Conservation (phyloP, 2,329 filamentous ascomycete genomes). For the Stemphylium beticola region DNA sequence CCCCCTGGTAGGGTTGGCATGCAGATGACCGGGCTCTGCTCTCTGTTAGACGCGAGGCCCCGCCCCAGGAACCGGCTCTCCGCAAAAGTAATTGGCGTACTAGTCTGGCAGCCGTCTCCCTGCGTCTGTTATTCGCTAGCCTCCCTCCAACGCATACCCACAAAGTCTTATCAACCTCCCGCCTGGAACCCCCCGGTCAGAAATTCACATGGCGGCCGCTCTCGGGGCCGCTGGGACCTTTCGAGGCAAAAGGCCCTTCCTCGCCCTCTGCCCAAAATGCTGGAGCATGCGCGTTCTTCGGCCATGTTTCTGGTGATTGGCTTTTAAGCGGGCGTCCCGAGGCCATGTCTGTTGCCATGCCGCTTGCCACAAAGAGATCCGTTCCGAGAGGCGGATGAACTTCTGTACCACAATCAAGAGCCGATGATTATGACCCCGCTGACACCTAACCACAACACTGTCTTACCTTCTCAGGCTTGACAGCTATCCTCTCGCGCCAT, state of each 20-base stretch:
- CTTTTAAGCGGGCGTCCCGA: conserved; percentile 29
- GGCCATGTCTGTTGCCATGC: conserved; percentile 41
- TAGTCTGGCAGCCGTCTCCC: conserved; percentile 14
- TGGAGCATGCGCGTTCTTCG: conserved; percentile 29
- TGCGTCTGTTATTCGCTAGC: conserved; percentile 26
- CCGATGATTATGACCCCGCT: conserved; percentile 39
- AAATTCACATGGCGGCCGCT: conserved; percentile 40
- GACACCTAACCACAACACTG: conserved; percentile 34
- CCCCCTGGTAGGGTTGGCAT: conserved; percentile 5
- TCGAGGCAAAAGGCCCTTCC: conserved; percentile 33
- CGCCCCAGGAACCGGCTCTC: conserved; percentile 14
- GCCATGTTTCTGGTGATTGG: conserved; percentile 36
- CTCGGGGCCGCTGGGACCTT: conserved; percentile 32
- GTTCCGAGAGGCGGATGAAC: conserved; percentile 31
- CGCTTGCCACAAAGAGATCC: conserved; percentile 39
- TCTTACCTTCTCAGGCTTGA: conserved; percentile 26
- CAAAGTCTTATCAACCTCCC: conserved; percentile 38
- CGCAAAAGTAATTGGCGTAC: conserved; percentile 19
- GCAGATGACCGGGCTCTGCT: conserved; percentile 9
- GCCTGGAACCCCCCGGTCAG: conserved; percentile 34
- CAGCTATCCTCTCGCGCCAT: conserved; percentile 12
- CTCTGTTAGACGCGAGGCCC: conserved; percentile 13
- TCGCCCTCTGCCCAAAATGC: conserved; percentile 26
- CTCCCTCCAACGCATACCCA: conserved; percentile 18
- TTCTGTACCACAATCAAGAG: conserved; percentile 40